Evolutionary conservation across 306 rosid genomes (phyloP).

Genomic region (Prunus davidiana): DNA sequence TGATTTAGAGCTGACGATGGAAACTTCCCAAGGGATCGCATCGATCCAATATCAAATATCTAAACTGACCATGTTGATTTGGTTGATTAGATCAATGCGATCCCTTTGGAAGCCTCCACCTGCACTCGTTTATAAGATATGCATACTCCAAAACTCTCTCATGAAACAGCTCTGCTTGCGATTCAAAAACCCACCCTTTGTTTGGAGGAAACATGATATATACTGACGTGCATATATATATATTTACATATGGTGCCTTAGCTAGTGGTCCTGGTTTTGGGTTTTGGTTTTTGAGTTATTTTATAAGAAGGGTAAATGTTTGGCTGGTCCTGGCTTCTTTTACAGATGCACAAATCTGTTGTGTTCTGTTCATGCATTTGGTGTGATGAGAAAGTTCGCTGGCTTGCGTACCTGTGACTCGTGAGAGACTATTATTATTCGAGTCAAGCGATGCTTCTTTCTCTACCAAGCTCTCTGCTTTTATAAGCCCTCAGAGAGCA

Average conservation of each 20-base stretch:
- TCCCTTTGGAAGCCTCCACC: constrained; percentile 91
- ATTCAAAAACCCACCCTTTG: too few species aligned
- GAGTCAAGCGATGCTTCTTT: constrained; percentile 2
- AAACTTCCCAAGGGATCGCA: constrained; percentile 74
- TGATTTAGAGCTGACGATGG: constrained; percentile 37
- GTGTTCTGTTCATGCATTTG: constrained; percentile 33
- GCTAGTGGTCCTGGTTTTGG: constrained; percentile 25
- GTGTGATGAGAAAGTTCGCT: constrained; percentile 27
- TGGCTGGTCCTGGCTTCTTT: constrained; percentile 6
- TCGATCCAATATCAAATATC: constrained; percentile 41
- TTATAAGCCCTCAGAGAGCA: background rate
- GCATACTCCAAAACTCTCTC: background rate
- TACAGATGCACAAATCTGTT: background rate
- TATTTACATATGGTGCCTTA: background rate
- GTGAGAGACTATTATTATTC: too few species aligned
- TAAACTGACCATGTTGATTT: background rate
- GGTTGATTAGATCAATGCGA: constrained; percentile 72
- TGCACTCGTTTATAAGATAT: constrained; percentile 27
- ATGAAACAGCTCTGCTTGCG: background rate
- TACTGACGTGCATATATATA: too few species aligned
- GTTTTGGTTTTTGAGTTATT: constrained; percentile 21
- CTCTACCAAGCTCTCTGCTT: background rate
- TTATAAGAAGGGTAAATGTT: constrained; percentile 22
- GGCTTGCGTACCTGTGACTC: background rate
- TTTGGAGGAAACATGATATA: too few species aligned